phyloP scores from a whole-genome alignment of 2,329 filamentous ascomycete species.

The Hypoxylon sp. region DNA sequence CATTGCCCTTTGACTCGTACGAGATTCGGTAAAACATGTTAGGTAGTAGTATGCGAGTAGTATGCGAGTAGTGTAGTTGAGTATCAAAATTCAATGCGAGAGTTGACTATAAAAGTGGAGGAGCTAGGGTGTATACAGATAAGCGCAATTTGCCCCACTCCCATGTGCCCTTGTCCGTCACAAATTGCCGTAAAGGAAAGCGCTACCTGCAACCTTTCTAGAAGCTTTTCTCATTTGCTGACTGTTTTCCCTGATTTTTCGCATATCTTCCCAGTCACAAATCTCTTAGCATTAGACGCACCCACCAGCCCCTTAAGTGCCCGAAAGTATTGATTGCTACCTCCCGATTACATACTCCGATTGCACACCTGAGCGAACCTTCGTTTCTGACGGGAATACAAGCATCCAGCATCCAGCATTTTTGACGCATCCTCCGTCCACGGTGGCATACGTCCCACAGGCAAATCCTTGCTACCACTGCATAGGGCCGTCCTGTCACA shows the following conservation, averaged over 20 bases:
- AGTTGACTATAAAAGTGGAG: conserved; percentile 25
- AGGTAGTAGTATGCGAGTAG: conserved; percentile 13
- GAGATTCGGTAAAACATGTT: neutral
- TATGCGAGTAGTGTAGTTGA: conserved; percentile 17
- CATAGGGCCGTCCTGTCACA: conserved; percentile 48
- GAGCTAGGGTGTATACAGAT: conserved; percentile 14
- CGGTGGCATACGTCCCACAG: conserved; percentile 42
- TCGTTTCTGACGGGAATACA: conserved; percentile 39
- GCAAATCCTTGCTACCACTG: conserved; percentile 44
- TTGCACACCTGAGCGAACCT: conserved; percentile 11
- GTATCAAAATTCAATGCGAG: too few species aligned
- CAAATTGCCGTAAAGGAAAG: conserved; percentile 4
- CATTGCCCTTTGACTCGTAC: neutral
- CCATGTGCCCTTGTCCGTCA: conserved; percentile 15
- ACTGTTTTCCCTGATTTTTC: conserved; percentile 34
- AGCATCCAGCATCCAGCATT: conserved; percentile 29
- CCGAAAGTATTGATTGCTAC: conserved; percentile 37
- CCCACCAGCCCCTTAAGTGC: conserved; percentile 26
- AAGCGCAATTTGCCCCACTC: conserved; percentile 26
- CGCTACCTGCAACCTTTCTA: conserved; percentile 33
- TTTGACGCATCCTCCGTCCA: conserved; percentile 40
- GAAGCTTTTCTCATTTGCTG: conserved; percentile 32
- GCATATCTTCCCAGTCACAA: conserved; percentile 39
- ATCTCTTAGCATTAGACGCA: conserved; percentile 22
- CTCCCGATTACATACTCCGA: conserved; percentile 23